Percentiles rank a stretch among this genome's conserved stretches.
Conservation (phyloP, 345 rosid genomes). For the Pugionium dolabratum region DNA sequence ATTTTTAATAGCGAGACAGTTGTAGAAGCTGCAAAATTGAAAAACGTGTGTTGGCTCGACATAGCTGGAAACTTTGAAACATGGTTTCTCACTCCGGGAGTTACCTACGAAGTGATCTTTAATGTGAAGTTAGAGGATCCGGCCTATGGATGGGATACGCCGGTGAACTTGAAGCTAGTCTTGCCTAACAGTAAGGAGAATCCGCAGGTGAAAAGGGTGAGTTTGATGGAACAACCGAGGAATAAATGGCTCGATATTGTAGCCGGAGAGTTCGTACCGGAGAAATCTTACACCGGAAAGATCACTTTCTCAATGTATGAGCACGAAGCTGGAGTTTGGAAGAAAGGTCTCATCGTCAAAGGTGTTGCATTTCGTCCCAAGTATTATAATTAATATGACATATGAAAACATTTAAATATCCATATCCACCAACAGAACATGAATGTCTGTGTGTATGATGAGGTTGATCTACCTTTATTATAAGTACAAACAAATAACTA, state of each 20-base stretch:
- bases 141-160: conserved; percentile 56
- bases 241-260: conserved; percentile 56
- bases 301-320: conserved; percentile 60
- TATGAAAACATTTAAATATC: not conserved
- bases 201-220: conserved; percentile 39
- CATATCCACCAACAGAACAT: conserved; percentile 9
- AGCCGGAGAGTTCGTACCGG: conserved; percentile 46
- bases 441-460: not conserved
- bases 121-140: conserved; percentile 50
- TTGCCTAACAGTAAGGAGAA: conserved; percentile 45
- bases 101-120: conserved; percentile 49
- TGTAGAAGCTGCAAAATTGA: conserved; percentile 51
- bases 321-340: conserved; percentile 52
- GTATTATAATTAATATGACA: conserved; percentile 9
- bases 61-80: conserved; percentile 47
- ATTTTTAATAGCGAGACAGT: conserved; percentile 8
- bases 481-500: conserved; percentile 4
- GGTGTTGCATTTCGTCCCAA: conserved; percentile 56
- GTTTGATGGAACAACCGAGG: conserved; percentile 39
- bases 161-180: conserved; percentile 51
- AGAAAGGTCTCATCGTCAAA: conserved; percentile 60
- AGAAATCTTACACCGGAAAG: conserved; percentile 37
- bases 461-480: conserved; percentile 8
- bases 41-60: conserved; percentile 67
- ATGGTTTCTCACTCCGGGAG: conserved; percentile 53